Evolutionary conservation across 2,329 filamentous ascomycete species (phyloP), one percentile per base, ranked within the genome.

Genomic region (Monosporascus sp.): DNA sequence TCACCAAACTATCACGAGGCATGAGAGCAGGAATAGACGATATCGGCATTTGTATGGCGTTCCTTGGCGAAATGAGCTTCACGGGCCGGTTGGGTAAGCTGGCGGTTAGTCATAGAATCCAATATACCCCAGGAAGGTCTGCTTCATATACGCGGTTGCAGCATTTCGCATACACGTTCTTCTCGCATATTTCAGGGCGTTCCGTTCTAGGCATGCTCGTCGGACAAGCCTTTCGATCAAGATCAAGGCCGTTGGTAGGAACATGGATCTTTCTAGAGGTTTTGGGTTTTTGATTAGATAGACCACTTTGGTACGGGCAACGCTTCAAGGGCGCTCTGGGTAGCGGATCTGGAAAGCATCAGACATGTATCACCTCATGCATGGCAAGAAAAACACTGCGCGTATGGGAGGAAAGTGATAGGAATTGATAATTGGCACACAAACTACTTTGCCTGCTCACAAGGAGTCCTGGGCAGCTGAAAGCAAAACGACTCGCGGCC

Each of bases 11-110:
- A 52, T 56, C 41, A 44, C 47, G 55, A 20, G 52, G 40, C 49
- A 57, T 52, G 54, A 58, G 45, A 46, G n/a, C 48, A 40, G 24
- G 49, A 24, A 27, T 48, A 35, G 48, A 57, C 49, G 52, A 55
- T 43, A 47, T 46, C 20, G 55, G 55, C 55, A 51, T 57, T 55
- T 50, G 11, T 24, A 46, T 17, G 43, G 43, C 43, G 43, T 46
- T 46, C 24, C 24, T 46, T 26, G 43, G 43, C 43, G 24, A 46
- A 46, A 46, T 46, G 22, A 46, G 38, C 43, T 46, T 46, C 43
- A 46, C 22, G 17, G 43, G 22, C 43, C 43, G 22, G 22, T 46
- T 46, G 24, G 43, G 43, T 46, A 46, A 46, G 14, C 22, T 31
- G 22, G n/a, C 24, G 22, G 22, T 26, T n/a, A 19, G 17, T 46